Base-by-base conservation (phyloP, 306 rosid genomes). In the Inga oerstediana region DNA sequence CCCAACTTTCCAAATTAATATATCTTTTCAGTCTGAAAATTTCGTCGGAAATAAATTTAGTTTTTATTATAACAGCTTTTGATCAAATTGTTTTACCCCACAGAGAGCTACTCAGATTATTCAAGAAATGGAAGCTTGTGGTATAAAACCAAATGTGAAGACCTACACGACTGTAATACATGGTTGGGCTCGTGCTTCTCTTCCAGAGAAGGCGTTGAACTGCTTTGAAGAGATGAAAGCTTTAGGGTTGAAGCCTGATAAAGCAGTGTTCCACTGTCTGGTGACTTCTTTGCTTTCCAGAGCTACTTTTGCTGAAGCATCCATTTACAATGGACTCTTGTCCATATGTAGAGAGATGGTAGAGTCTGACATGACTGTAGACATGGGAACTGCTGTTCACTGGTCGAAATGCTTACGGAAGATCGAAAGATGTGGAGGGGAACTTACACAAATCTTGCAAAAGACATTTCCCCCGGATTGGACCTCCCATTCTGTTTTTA, bases 311-410 rank as follows among this genome's bases (percentile, higher is more conserved):
- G 93, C 97, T 24, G 95, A 91, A 87, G 91, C 93, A 45, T 88
- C 87, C 87, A 81, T 91, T 35, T 94, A 92, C 46, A 88, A 88
- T 14, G 97, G 91, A 20, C 87, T 94, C 77, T 79, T 96, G 74
- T 85, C 94, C 12, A 78, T 92, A 43, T 92, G 97, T 71, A 80
- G 80, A 81, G 98, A 96, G 92, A 96, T 96, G 98, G 75, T 90
- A 58, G 95, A 91, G 78, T 90, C 90, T 39, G 95, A 87, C 62
- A 75, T 92, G 82, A 91, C 92, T 24, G 71, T 96, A n/a, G 99
- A 96, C 82, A 94, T 96, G 98, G 99, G 98, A 76, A 96, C 98
- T 84, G 99, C 98, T 13, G 97, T 96, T 70, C 90, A 96, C 86
- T 96, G 99, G 99, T 94, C 98, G 2, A 94, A 84, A 88, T 90